Conservation (phyloP, 1,284 basidiomycete genomes). For the Testicularia cyperi region DNA sequence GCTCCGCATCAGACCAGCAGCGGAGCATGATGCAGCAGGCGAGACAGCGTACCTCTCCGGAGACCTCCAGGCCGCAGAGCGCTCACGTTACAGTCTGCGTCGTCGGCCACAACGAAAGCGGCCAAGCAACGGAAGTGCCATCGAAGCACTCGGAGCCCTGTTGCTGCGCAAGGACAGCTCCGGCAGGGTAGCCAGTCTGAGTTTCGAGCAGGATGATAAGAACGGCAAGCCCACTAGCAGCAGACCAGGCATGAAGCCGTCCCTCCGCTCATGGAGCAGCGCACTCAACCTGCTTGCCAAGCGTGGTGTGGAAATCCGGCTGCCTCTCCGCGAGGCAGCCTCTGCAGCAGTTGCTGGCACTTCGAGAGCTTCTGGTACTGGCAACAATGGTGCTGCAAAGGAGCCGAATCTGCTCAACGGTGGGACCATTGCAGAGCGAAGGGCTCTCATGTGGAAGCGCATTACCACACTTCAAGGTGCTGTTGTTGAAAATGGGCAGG, state of each 20-base stretch:
- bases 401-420: too few species aligned
- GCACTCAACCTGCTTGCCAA: constrained; percentile 10
- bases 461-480: constrained; percentile 23
- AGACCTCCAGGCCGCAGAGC: too few species aligned
- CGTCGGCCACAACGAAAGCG: constrained; percentile 10
- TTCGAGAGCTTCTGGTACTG: not conserved
- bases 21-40: too few species aligned
- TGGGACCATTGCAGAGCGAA: constrained; percentile 43
- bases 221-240: not conserved
- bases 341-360: too few species aligned
- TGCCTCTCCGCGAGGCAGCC: too few species aligned
- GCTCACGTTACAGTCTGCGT: not conserved
- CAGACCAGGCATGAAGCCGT: too few species aligned
- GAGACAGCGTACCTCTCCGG: not conserved
- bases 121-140: constrained; percentile 51
- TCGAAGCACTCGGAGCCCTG: constrained; percentile 54
- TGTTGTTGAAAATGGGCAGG: constrained; percentile 11
- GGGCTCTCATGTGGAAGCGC: constrained; percentile 36
- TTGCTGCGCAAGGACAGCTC: constrained; percentile 46
- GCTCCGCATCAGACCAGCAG: constrained; percentile 2
- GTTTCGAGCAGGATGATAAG: constrained; percentile 10
- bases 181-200: constrained; percentile 42
- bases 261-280: constrained; percentile 16
- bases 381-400: not conserved
- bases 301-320: constrained; percentile 6